These are phyloP conservation scores for Sclerotinia minor DNA, from an alignment of 2,329 filamentous ascomycete genomes.

Conservation along the genomic window DNA sequence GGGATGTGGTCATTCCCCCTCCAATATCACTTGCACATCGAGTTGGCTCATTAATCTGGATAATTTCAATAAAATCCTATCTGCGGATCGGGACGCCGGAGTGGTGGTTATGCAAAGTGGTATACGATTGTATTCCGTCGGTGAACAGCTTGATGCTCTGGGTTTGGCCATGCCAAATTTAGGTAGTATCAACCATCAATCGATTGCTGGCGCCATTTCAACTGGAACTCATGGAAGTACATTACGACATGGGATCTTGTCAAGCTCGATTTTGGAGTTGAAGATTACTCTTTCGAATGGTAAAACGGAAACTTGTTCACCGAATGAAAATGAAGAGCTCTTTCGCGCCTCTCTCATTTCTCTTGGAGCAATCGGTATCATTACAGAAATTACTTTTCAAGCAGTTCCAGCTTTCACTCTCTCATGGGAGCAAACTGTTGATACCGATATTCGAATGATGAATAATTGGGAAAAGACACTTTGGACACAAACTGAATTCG, in stretches of 20 bases:
- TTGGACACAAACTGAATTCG: constrained; percentile 85
- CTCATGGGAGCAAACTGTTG: constrained; percentile 79
- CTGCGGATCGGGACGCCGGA: constrained; percentile 64
- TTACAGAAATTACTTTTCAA: constrained; percentile 84
- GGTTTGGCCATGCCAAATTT: constrained; percentile 88
- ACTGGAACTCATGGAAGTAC: constrained; percentile 94
- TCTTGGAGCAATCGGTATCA: constrained; percentile 85
- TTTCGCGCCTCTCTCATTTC: constrained; percentile 88
- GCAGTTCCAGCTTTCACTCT: constrained; percentile 81
- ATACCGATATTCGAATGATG: constrained; percentile 68
- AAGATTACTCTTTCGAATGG: constrained; percentile 83
- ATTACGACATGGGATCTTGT: constrained; percentile 78
- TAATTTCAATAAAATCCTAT: constrained; percentile 70
- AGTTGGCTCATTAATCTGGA: constrained; percentile 96
- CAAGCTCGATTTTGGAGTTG: constrained; percentile 71
- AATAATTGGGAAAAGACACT: constrained; percentile 69
- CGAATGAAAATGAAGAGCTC: constrained; percentile 67
- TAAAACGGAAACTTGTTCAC: constrained; percentile 67
- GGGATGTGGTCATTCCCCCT: constrained; percentile 91
- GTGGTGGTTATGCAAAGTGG: constrained; percentile 82
- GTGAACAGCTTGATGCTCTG: constrained; percentile 68
- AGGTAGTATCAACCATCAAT: constrained; percentile 93
- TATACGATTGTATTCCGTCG: constrained; percentile 75
- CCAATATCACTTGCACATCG: constrained; percentile 86
- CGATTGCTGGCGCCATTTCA: constrained; percentile 85